Base-by-base conservation (phyloP, 352 stramenopile species). In the Phytophthora rubi region DNA sequence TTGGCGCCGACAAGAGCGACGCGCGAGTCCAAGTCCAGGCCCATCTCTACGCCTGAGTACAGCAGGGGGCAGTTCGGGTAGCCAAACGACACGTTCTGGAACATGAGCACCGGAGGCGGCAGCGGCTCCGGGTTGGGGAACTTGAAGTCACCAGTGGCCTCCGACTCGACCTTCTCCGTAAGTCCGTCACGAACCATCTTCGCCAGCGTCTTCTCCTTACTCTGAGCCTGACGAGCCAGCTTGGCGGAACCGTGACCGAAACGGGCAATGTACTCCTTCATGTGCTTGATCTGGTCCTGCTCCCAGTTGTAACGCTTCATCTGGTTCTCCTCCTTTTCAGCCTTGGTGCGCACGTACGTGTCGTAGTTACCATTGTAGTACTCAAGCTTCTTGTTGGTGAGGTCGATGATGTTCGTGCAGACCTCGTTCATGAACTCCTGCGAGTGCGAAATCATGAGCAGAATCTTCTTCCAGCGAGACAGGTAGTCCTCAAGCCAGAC, bases 331-430 rank as follows among this genome's bases (percentile, higher is more conserved):
- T 99, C 97, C 77, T 98, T 97, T 68, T 99, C 97, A 54, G 89
- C 86, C 61, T 95, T 93, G 18, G 95, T 99, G 80, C 98, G 93
- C 68, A 99, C 86, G 84, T 98, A 99, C 76, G 94, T 96, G 83
- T 99, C 97, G 83, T 99, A 99, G 80, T 99, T 99, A 78, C 98
- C 98, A 51, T 89, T 82, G 81, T 99, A 99, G 82, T 99, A 99
- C 67, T 95, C 85, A n/a, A 99, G 86, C 75, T 98, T 98, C 59
- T 93, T 92, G 57, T 93, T 81, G 53, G 82, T 97, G 53, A 99
- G 92, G 51, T 99, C 94, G 49, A 99, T 97, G 58, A 99, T 99
- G 82, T 99, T 98, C 18, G 97, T 99, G 70, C 96, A 99, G 54
- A 99, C 97, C 67, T 97, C 95, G 83, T 99, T 99, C 74, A 99